Evolutionary conservation across 257 asterid species (phyloP).

Genomic region (Buddleja alternifolia): DNA sequence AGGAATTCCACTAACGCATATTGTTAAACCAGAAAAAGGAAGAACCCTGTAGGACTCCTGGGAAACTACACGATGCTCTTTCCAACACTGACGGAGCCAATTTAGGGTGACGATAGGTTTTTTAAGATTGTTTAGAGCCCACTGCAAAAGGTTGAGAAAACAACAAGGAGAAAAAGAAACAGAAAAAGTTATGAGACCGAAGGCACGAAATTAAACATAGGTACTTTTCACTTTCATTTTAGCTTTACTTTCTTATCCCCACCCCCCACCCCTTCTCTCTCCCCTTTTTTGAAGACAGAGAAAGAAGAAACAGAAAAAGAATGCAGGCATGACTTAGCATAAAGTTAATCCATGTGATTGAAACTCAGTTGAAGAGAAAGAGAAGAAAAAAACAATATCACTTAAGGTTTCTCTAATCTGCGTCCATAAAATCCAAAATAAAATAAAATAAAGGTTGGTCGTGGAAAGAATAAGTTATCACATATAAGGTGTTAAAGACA

Average conservation of each 20-base stretch:
- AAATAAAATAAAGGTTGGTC: too few species aligned
- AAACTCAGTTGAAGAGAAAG: too few species aligned
- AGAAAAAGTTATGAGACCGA: conserved; percentile 27
- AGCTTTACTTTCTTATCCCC: background rate
- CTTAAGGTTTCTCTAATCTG: too few species aligned
- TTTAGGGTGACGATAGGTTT: conserved; percentile 76
- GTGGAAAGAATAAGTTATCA: too few species aligned
- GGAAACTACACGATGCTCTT: conserved; percentile 96
- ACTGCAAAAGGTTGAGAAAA: conserved; percentile 47
- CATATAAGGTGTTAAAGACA: too few species aligned
- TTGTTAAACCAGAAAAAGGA: conserved; percentile 84
- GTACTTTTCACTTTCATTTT: background rate
- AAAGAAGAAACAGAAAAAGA: background rate
- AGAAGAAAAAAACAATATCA: too few species aligned
- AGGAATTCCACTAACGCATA: conserved; percentile 82
- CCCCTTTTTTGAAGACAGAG: conserved; percentile 16
- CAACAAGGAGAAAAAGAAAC: conserved; percentile 28
- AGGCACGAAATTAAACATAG: conserved; percentile 17
- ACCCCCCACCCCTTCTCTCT: background rate
- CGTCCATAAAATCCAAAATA: too few species aligned
- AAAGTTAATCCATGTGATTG: too few species aligned
- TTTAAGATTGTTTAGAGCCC: conserved; percentile 79
- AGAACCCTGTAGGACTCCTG: conserved; percentile 84
- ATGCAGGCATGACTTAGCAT: too few species aligned
- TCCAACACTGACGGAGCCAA: conserved; percentile 98